These are phyloP conservation scores for Nyctanthes arbortristis DNA, from an alignment of 257 asterid genomes.

Conservation along the genomic window DNA sequence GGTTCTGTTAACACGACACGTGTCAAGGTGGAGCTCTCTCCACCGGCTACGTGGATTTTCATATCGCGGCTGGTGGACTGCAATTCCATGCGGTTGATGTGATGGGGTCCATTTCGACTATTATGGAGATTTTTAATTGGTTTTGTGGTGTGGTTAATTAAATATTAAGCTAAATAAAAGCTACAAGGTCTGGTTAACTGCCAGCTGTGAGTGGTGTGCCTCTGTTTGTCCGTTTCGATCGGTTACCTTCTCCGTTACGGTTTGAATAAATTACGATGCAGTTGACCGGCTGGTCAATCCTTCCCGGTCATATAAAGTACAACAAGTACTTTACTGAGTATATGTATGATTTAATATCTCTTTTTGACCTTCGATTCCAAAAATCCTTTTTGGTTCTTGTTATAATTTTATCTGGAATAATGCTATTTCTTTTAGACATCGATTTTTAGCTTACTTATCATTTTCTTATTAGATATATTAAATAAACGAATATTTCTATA, in stretches of 20 bases:
- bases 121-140: neutral
- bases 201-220: constrained; percentile 13
- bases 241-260: constrained; percentile 13
- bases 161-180: neutral
- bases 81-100: neutral
- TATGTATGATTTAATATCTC: no score
- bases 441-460: no score
- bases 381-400: no score
- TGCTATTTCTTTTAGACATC: no score
- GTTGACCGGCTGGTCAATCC: constrained; percentile 19
- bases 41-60: constrained; percentile 30
- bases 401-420: no score
- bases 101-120: neutral
- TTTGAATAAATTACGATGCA: constrained; percentile 1
- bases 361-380: neutral
- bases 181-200: constrained; percentile 19
- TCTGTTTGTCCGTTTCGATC: constrained; percentile 8
- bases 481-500: no score
- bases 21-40: neutral
- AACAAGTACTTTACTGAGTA: neutral
- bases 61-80: neutral
- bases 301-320: neutral
- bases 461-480: no score
- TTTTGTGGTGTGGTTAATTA: neutral
- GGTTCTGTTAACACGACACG: constrained; percentile 7